Evolutionary conservation across 495 filamentous ascomycete species (phyloP).

Genomic region (Penicillium arizonense): DNA sequence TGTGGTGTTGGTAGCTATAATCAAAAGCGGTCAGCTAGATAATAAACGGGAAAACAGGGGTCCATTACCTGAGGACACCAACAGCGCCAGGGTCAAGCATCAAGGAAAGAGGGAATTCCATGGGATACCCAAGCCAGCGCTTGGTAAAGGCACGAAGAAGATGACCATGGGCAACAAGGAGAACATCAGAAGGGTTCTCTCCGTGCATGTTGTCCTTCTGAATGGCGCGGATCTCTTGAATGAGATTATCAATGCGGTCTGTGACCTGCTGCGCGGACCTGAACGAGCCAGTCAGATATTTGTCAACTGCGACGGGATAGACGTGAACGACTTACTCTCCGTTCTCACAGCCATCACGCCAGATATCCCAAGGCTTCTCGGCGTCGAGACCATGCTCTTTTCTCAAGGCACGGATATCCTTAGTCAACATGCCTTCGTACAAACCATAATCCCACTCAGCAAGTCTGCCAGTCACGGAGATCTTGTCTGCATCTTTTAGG

Average conservation of each 20-base stretch:
- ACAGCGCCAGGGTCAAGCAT: constrained; percentile 76
- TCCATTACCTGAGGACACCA: constrained; percentile 59
- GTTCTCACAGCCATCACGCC: constrained; percentile 73
- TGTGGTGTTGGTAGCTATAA: constrained; percentile 33
- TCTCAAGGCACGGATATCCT: constrained; percentile 61
- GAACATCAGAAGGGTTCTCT: constrained; percentile 51
- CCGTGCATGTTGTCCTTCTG: constrained; percentile 47
- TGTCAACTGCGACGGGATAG: background rate
- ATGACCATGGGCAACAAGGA: constrained; percentile 73
- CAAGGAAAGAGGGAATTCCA: constrained; percentile 63
- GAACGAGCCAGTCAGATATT: background rate
- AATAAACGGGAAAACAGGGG: background rate
- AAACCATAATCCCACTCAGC: constrained; percentile 87
- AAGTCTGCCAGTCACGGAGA: constrained; percentile 64
- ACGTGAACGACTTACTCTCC: constrained; percentile 36
- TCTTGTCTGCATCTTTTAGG: constrained; percentile 27
- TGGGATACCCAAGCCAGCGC: constrained; percentile 66
- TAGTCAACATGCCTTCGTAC: constrained; percentile 75
- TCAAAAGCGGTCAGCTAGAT: background rate
- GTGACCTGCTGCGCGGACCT: constrained; percentile 57
- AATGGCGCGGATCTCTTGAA: constrained; percentile 60
- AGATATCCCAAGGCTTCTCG: constrained; percentile 69
- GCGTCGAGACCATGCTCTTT: constrained; percentile 57
- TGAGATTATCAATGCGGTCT: constrained; percentile 64
- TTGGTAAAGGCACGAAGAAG: constrained; percentile 76